These are phyloP conservation scores for Glycine tomentella DNA, from an alignment of 306 rosid genomes.

Conservation along the genomic window DNA sequence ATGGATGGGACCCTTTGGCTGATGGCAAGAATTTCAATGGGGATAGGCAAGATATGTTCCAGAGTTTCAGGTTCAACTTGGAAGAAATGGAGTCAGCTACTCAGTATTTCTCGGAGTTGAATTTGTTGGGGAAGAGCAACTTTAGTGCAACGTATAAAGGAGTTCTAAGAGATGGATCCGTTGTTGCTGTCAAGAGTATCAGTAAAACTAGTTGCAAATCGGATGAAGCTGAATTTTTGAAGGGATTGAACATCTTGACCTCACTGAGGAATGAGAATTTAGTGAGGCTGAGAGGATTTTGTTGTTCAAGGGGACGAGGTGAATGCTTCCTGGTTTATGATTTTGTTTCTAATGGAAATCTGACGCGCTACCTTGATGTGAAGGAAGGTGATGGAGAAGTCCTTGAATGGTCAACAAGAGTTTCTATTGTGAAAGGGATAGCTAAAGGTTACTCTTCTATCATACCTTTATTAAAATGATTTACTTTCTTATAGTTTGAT, in stretches of 20 bases:
- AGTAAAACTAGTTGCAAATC: conserved; percentile 93
- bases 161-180: conserved; percentile 84
- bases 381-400: conserved; percentile 75
- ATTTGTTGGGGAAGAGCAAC: conserved; percentile 89
- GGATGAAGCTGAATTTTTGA: conserved; percentile 88
- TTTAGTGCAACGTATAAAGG: conserved; percentile 94
- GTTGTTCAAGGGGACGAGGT: conserved; percentile 94
- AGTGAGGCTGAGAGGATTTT: conserved; percentile 82
- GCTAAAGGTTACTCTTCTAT: conserved; percentile 72
- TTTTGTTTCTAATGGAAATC: conserved; percentile 78
- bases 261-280: conserved; percentile 82
- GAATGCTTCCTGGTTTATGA: conserved; percentile 90
- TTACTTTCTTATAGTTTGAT: conserved; percentile 10
- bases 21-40: conserved; percentile 60
- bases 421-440: conserved; percentile 81
- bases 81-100: conserved; percentile 97
- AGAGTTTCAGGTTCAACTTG: conserved; percentile 85
- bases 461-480: background rate
- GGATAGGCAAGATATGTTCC: conserved; percentile 68
- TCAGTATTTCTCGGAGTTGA: conserved; percentile 82
- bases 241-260: conserved; percentile 83
- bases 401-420: conserved; percentile 96
- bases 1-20: conserved; percentile 87
- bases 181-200: conserved; percentile 83
- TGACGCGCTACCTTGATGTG: conserved; percentile 68